Evolutionary conservation across 371 early-diverging fungal species (phyloP), one percentile per base, ranked within the genome.

Genomic region (Mucor lusitanicus): DNA sequence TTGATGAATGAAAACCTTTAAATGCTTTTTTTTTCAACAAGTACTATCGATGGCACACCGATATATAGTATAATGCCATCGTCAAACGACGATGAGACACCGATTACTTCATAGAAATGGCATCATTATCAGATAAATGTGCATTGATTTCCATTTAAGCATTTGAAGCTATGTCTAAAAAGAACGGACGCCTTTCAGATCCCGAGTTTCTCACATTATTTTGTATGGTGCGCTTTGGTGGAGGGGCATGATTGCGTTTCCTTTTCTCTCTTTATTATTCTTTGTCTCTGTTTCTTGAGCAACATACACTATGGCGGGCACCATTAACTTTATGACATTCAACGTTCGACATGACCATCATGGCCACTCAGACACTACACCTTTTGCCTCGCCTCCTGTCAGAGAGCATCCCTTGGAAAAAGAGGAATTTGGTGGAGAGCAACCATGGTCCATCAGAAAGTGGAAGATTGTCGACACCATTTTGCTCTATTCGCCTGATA

Each of bases 391-490:
- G n/a, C 74, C 75, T 12, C 75, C 76, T 6, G 33, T 19, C 3
- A 61, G 42, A 42, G 62, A 74, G n/a, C 23, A 55, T 23, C 56
- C 71, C 19, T 68, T 70, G 12, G 66, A 67, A 12, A 33, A 39
- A 2, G 61, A n/a, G 9, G 35, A 62, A 25, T 78, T 73, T 39
- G 60, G 13, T 9, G 71, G 70, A 39, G 85, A 85, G 50, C 76
- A 74, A 23, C 82, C 83, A 30, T 85, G 85, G 85, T 44, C 77
- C n/a, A 53, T 79, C 37, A 69, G 85, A 63, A 81, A 79, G 32
- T 78, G 77, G 74, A 85, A 83, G 25, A 61, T 85, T 25, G 74
- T 75, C 2, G 85, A 85, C 35, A 78, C 83, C 2, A 71, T 85
- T 21, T 60, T 81, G 21, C 56, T 83, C 11, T 83, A 78, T 64